Base-by-base conservation (phyloP, 1,139 yeast species). In the Scheffersomyces illinoinensis region DNA sequence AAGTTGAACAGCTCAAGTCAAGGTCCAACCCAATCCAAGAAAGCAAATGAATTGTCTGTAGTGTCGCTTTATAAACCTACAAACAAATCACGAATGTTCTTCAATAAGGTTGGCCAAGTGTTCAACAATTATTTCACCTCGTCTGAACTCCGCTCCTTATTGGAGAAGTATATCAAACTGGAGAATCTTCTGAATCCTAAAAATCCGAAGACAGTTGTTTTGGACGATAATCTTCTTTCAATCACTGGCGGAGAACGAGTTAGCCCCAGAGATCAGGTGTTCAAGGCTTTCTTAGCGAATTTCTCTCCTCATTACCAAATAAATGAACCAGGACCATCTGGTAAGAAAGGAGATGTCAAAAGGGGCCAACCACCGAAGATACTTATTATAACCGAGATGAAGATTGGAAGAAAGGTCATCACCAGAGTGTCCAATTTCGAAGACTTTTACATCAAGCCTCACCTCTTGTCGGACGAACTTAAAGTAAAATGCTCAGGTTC, bases 401-500 rank as follows among this genome's bases (percentile, higher is more conserved):
- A 91, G 65, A 88, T 91, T 59, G 97, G 98, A 0, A 82, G 96
- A 60, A 93, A 93, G 70, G 81, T 89, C 6, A 85, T 92, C 20
- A 93, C 98, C 0, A 81, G 87, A 54, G 84, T 93, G 0, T 77
- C 84, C 26, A 89, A 91, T 61, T 81, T 90, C 63, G 97, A 91
- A 64, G 77, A 78, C 5, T 95, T 86, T 72, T 81, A 82, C 58
- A 83, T 93, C 46, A 88, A 86, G 60, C 85, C 93, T 0, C 87
- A 84, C 49, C 77, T 80, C 8, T 74, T 95, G 23, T 88, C 96
- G 2, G 87, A 85, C 52, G 90, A 87, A 56, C 74, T 95, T 61
- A 85, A 90, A 62, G 86, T 87, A 43, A 87, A 87, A 62, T 95
- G 98, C 72, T 95, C 97, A 20, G 97, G 97, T 0, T 90, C 98